These are phyloP conservation scores for baker's yeast (Saccharomyces cerevisiae) DNA, from an alignment of 805 yeast species.

Conservation along the genomic window DNA sequence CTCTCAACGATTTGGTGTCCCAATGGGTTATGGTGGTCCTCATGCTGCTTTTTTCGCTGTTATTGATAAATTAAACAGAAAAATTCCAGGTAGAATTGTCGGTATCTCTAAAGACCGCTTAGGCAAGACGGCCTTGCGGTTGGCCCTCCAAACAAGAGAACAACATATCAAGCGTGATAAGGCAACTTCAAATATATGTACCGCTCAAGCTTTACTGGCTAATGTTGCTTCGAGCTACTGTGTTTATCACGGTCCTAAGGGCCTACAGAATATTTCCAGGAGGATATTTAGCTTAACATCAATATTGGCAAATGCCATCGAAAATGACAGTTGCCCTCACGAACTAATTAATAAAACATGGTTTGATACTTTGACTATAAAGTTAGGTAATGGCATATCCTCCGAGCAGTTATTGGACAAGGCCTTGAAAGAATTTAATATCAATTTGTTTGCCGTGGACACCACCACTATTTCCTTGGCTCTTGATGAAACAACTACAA, in stretches of 20 bases:
- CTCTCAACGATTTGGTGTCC: conserved; percentile 94
- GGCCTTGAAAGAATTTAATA: conserved; percentile 56
- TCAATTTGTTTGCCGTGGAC: conserved; percentile 68
- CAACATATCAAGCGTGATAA: conserved; percentile 96
- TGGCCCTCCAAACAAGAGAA: conserved; percentile 95
- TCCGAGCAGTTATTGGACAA: conserved; percentile 48
- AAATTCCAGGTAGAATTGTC: conserved; percentile 92
- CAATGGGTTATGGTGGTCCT: conserved; percentile 97
- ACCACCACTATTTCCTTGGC: conserved; percentile 61
- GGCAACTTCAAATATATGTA: conserved; percentile 96
- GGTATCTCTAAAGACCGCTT: conserved; percentile 89
- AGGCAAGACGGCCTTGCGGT: conserved; percentile 80
- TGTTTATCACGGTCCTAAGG: conserved; percentile 91
- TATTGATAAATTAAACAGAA: conserved; percentile 68
- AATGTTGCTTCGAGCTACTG: conserved; percentile 94
- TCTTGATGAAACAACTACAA: conserved; percentile 80
- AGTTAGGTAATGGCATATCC: conserved; percentile 37
- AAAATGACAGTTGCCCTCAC: conserved; percentile 33
- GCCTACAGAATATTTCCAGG: conserved; percentile 67
- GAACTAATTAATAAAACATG: conserved; percentile 49
- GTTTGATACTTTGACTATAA: conserved; percentile 82
- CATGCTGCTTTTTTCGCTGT: conserved; percentile 97
- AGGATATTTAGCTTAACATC: conserved; percentile 70
- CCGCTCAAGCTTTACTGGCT: conserved; percentile 94
- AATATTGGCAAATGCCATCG: conserved; percentile 55